Evolutionary conservation across 768 basidiomycete species (phyloP), one percentile per base, ranked within the genome.

Genomic region (Tylopilus subfusipes): DNA sequence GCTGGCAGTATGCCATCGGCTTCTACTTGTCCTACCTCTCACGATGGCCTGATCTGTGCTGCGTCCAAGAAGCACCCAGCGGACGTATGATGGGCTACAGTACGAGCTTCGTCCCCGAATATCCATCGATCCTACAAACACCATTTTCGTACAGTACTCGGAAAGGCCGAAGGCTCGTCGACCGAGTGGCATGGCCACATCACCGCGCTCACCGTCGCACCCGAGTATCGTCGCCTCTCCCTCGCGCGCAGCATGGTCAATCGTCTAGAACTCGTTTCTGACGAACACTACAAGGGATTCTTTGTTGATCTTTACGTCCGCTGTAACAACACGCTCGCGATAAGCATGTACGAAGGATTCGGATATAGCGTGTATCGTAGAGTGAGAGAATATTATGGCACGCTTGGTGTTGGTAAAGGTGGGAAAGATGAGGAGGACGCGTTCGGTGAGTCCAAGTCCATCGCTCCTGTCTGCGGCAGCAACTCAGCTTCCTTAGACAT

Each of bases 281-380:
- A 94, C 68, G 79, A 84, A 55, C 79, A 78, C 24, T 90, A 93
- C 76, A 82, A 82, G 57, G 90, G 86, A 4, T 90, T 83, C 79
- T 98, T 96, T 64, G 93, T 98, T 45, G 97, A 98, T 72, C 81
- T 99, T 21, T 98, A 93, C 68, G 96, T 98, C 53, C 84, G 97
- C 48, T 93, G 90, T 63, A 85, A 85, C 55, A 97, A 96, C 62
- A 63, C 71, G 3, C 76, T 93, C 21, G 97, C 96, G 19, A 90
- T 96, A 55, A 78, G 75, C 19, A 88, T 99, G 88, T 98, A 98
- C 65, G 93, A 98, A 68, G 80, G 84, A 38, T 75, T 98, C 66
- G 95, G 92, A 12, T 99, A 99, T 63, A 92, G 88, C 64, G 93
- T 98, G 13, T 98, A 88, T 72, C 76, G 93, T 25, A 73, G 93